Evolutionary conservation across 2,329 filamentous ascomycete genomes (phyloP), one percentile per base, ranked within the genome.

Genomic region (Paracorniculantispora psalliotae): DNA sequence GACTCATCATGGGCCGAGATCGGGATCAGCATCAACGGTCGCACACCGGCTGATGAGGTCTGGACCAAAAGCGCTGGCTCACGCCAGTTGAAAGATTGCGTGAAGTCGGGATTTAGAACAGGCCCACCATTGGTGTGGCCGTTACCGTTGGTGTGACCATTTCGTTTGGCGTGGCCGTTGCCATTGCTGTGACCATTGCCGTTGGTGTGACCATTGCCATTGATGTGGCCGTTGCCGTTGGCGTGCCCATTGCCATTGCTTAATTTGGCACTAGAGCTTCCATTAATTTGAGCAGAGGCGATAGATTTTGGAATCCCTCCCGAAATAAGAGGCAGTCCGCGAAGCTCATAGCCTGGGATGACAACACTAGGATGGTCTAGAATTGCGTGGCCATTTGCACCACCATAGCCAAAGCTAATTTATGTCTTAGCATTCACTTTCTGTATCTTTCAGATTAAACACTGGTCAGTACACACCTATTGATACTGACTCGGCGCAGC

Each of bases 401-500:
- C 52, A 17, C 52, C 52, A 33, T 55, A 55, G 12, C 52, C 52
- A 37, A 55, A 55, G 10, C n/a, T 39, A n/a, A 13, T 12, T 21
- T 2, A 28, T 17, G 25, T 39, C 21, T 35, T 51, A 23, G 48
- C 12, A 2, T n/a, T 35, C n/a, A n/a, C n/a, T n/a, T n/a, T n/a
- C n/a, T n/a, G n/a, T n/a, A n/a, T n/a, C n/a, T n/a, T n/a, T n/a
- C n/a, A n/a, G n/a, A n/a, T n/a, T n/a, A n/a, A n/a, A n/a, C n/a
- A n/a, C n/a, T n/a, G n/a, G n/a, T n/a, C n/a, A 12, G 13, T 25
- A 26, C 21, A 30, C 10, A 37, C 17, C 58, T 59, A 2, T 59
- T 39, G 2, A 58, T 57, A 19, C 57, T 57, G 30, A 52, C 33
- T 60, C 62, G 62, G 8, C 28, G 50, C 1, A 53, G 57, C 3